Conservation (phyloP, 192 early-diverging fungal species). For the Kickxella alabastrina region DNA sequence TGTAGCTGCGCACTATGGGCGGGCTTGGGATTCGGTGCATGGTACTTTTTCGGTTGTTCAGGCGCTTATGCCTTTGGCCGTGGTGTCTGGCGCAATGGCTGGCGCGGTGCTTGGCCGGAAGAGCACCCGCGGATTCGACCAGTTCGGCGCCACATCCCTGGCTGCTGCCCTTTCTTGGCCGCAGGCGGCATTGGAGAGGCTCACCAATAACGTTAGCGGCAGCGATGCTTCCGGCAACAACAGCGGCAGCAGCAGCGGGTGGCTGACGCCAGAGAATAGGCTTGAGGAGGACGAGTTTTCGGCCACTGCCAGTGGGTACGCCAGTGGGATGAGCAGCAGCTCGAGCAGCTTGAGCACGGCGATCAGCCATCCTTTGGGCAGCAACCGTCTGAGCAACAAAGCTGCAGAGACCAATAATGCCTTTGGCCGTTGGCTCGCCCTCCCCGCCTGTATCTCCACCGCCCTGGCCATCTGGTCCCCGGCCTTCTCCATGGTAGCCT, state of each 20-base stretch:
- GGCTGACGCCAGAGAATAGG: too few relatives aligned
- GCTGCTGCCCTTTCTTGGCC: too few relatives aligned
- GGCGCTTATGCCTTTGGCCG: constrained; percentile 19
- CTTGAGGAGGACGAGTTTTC: too few relatives aligned
- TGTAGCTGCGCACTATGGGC: constrained; percentile 12
- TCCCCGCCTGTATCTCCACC: neutral
- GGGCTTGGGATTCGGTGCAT: constrained; percentile 14
- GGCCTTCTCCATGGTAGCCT: constrained; percentile 5
- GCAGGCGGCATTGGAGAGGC: too few relatives aligned
- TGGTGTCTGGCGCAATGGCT: constrained; percentile 9
- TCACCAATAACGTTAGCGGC: too few relatives aligned
- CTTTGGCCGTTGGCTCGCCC: neutral
- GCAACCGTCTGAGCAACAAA: too few relatives aligned
- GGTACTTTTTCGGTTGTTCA: constrained; percentile 24
- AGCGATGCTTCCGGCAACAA: too few relatives aligned
- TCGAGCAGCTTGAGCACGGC: neutral
- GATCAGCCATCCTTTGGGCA: constrained; percentile 1
- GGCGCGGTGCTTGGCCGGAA: constrained; percentile 23
- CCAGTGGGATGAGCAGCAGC: constrained; percentile 7
- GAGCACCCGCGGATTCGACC: too few relatives aligned
- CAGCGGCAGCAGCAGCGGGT: too few relatives aligned
- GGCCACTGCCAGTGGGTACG: constrained; percentile 5
- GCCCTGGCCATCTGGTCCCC: constrained; percentile 27
- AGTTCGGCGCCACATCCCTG: too few relatives aligned
- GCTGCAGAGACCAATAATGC: neutral